phyloP scores from a whole-genome alignment of 2,329 filamentous ascomycete genomes.

The Stagonosporopsis cucurbitacearum region DNA sequence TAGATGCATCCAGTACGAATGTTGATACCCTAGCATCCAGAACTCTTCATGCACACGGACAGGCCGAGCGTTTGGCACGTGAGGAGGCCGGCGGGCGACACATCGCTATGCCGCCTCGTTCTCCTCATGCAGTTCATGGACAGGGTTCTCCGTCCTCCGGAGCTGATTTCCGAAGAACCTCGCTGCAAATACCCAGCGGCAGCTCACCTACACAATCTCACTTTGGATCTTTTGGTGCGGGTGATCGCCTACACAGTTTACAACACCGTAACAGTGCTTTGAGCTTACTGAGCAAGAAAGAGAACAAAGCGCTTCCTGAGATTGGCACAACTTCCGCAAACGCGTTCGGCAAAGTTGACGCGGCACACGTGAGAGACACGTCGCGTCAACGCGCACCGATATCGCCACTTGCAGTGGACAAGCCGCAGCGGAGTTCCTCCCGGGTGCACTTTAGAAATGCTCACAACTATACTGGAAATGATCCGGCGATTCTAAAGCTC shows the following conservation, averaged over 20 bases:
- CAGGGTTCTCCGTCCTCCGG: constrained; percentile 38
- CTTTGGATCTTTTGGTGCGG: constrained; percentile 36
- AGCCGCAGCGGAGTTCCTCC: constrained; percentile 40
- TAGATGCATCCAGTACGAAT: constrained; percentile 90
- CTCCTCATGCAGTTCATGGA: constrained; percentile 24
- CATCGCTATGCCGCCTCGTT: constrained; percentile 33
- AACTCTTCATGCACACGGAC: constrained; percentile 49
- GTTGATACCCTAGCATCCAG: constrained; percentile 67
- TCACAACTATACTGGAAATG: constrained; percentile 85
- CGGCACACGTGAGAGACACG: constrained; percentile 46
- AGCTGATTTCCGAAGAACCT: constrained; percentile 45
- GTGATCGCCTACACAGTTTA: constrained; percentile 47
- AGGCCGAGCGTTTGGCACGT: constrained; percentile 44
- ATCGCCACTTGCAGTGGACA: constrained; percentile 41
- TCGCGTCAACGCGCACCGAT: constrained; percentile 38
- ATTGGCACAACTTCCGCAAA: constrained; percentile 69
- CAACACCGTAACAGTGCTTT: constrained; percentile 64
- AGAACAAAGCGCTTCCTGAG: constrained; percentile 68
- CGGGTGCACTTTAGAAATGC: constrained; percentile 64
- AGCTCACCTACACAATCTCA: constrained; percentile 39
- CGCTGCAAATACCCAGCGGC: constrained; percentile 36
- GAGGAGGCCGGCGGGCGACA: constrained; percentile 31
- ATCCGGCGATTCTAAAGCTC: constrained; percentile 66
- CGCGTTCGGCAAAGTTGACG: constrained; percentile 69
- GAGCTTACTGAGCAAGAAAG: constrained; percentile 64